These are phyloP conservation scores for Wickerhamiella shivajii DNA, from an alignment of 805 yeast species.

Conservation along the genomic window DNA sequence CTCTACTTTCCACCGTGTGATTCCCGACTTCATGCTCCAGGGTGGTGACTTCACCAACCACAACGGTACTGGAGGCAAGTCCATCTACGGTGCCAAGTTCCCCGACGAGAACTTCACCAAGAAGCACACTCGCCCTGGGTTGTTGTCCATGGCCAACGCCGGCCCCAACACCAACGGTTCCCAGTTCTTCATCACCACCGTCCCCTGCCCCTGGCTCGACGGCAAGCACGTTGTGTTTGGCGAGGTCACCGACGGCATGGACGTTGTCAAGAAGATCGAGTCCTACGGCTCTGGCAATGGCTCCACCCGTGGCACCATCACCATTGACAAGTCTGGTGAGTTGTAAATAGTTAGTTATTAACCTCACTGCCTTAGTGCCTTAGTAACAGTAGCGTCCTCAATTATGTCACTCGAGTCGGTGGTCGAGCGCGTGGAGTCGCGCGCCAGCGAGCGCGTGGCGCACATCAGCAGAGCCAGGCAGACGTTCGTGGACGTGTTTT, in stretches of 20 bases:
- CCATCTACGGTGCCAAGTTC: conserved; percentile 63
- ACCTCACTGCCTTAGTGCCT: too few relatives aligned
- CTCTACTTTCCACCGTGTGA: conserved; percentile 91
- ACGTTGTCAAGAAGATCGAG: conserved; percentile 77
- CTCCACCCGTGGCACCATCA: conserved; percentile 46
- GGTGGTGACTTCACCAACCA: conserved; percentile 81
- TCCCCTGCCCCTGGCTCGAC: conserved; percentile 75
- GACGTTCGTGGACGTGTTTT: too few relatives aligned
- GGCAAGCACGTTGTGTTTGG: conserved; percentile 95
- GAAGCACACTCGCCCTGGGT: conserved; percentile 68
- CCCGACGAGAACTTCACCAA: conserved; percentile 61
- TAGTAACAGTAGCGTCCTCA: too few relatives aligned
- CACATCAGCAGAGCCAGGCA: too few relatives aligned
- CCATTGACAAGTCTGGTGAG: conserved; percentile 52
- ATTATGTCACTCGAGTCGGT: too few relatives aligned
- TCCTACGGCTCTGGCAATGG: conserved; percentile 55
- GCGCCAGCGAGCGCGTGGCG: too few relatives aligned
- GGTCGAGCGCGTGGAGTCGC: too few relatives aligned
- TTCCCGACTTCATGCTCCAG: conserved; percentile 93
- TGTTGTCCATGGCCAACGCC: conserved; percentile 93
- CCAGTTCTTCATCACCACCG: conserved; percentile 92
- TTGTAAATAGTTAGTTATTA: conserved; percentile 25
- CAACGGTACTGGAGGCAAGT: conserved; percentile 86
- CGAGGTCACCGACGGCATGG: conserved; percentile 74
- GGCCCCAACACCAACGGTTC: conserved; percentile 98